Conservation (phyloP, 2,329 filamentous ascomycete genomes). For the Albifimbria verrucaria region DNA sequence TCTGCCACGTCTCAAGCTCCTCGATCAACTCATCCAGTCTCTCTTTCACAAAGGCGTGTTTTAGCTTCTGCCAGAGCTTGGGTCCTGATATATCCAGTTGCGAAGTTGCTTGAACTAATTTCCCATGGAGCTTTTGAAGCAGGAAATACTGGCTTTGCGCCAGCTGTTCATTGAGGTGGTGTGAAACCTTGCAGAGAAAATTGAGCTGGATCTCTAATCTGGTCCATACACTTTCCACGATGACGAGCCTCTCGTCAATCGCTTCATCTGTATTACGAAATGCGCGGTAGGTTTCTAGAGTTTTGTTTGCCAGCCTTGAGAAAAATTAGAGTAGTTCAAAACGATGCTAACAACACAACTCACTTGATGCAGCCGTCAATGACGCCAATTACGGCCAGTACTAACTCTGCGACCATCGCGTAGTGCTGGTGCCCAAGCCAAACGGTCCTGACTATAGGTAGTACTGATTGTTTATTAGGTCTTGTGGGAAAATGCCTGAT, state of each 20-base stretch:
- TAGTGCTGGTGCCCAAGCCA: no score
- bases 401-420: neutral
- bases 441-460: no score
- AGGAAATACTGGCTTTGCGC: slow-evolving; percentile 7
- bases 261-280: slow-evolving; percentile 4
- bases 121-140: slow-evolving; percentile 7
- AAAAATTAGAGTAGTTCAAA: neutral
- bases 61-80: slow-evolving; percentile 5
- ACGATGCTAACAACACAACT: neutral
- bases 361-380: neutral
- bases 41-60: slow-evolving; percentile 11
- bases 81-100: neutral
- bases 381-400: neutral
- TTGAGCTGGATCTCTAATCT: slow-evolving; percentile 5
- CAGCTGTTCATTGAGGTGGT: slow-evolving; percentile 4
- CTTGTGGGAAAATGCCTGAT: no score
- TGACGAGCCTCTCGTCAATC: slow-evolving; percentile 4
- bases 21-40: slow-evolving; percentile 12
- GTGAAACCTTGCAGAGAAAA: slow-evolving; percentile 4
- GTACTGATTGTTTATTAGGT: no score
- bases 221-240: slow-evolving; percentile 4
- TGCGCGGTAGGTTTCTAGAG: neutral
- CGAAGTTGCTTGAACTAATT: neutral
- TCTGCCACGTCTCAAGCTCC: slow-evolving; percentile 20
- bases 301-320: neutral